A percentile compares a stretch with the other conserved stretches of the same genome.
These are phyloP conservation scores for Aspergillus haitiensis DNA, from an alignment of 495 filamentous ascomycete species.

Conservation along the genomic window DNA sequence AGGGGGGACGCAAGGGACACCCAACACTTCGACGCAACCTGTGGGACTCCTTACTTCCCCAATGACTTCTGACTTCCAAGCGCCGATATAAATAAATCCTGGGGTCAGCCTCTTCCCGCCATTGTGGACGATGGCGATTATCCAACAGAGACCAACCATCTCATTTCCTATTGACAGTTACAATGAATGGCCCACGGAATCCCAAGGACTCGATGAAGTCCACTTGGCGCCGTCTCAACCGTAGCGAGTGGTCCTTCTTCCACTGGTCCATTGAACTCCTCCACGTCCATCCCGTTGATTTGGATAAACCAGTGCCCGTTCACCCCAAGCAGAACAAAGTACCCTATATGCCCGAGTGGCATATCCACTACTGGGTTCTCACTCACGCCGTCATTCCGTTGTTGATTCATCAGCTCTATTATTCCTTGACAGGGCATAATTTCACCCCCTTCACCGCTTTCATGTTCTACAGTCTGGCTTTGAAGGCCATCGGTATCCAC, in stretches of 20 bases:
- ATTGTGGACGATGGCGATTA: too few relatives aligned
- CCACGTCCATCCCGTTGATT: slow-evolving; percentile 34
- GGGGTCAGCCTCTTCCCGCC: too few relatives aligned
- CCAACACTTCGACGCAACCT: too few relatives aligned
- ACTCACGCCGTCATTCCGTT: slow-evolving; percentile 38
- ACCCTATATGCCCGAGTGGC: slow-evolving; percentile 38
- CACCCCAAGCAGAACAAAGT: slow-evolving; percentile 35
- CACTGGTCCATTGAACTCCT: slow-evolving; percentile 37
- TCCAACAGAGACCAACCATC: too few relatives aligned
- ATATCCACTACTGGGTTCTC: slow-evolving; percentile 38
- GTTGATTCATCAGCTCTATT: slow-evolving; percentile 35
- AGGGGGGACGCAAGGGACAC: too few relatives aligned
- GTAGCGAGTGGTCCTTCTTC: slow-evolving; percentile 31
- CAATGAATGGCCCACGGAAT: too few relatives aligned
- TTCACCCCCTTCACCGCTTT: slow-evolving; percentile 32
- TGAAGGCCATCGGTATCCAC: slow-evolving; percentile 34
- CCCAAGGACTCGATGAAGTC: slow-evolving; percentile 46
- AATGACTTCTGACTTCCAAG: too few relatives aligned
- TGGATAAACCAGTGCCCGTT: slow-evolving; percentile 36
- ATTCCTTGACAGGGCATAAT: slow-evolving; percentile 28
- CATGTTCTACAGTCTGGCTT: slow-evolving; percentile 37
- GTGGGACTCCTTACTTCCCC: too few relatives aligned
- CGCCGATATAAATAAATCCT: too few relatives aligned
- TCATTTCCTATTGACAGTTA: too few relatives aligned
- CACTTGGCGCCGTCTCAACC: slow-evolving; percentile 39